Evolutionary conservation across 345 rosid species (phyloP).

Genomic region (Eutrema heterophyllum): DNA sequence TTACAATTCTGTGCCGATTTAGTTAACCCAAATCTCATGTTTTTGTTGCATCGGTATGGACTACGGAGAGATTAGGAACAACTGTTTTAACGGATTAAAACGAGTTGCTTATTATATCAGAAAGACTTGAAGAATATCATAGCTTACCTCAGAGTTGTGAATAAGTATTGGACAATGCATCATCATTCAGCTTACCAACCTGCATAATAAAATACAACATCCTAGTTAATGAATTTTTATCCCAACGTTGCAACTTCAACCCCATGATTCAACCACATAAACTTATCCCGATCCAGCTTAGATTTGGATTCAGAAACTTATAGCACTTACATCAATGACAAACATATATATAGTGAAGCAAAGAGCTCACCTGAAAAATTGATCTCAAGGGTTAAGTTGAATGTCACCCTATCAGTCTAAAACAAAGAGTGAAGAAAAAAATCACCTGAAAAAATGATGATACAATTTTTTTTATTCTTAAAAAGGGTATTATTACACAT

Average conservation of each 20-base stretch:
- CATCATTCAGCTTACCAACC: conserved; percentile 70
- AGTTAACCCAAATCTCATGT: background rate
- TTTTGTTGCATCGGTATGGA: background rate
- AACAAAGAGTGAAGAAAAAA: no score
- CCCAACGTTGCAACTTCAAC: background rate
- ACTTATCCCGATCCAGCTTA: background rate
- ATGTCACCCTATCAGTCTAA: no score
- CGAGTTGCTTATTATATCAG: background rate
- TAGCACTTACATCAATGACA: background rate
- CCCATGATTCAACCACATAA: background rate
- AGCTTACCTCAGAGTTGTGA: conserved; percentile 73
- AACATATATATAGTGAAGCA: background rate
- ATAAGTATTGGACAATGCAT: conserved; percentile 82
- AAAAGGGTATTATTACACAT: no score
- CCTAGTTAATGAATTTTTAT: background rate
- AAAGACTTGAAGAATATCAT: background rate
- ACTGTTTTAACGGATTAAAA: conserved; percentile 1
- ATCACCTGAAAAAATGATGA: no score
- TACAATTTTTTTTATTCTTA: no score
- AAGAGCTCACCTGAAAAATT: conserved; percentile 65
- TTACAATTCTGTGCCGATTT: background rate
- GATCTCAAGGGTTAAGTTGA: background rate
- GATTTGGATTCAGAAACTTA: conserved; percentile 14
- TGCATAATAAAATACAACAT: conserved; percentile 29
- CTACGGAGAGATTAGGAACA: background rate